Percentiles rank a stretch among this genome's conserved stretches.
Conservation (phyloP, 441 rosid species). For the Populus hybrid region DNA sequence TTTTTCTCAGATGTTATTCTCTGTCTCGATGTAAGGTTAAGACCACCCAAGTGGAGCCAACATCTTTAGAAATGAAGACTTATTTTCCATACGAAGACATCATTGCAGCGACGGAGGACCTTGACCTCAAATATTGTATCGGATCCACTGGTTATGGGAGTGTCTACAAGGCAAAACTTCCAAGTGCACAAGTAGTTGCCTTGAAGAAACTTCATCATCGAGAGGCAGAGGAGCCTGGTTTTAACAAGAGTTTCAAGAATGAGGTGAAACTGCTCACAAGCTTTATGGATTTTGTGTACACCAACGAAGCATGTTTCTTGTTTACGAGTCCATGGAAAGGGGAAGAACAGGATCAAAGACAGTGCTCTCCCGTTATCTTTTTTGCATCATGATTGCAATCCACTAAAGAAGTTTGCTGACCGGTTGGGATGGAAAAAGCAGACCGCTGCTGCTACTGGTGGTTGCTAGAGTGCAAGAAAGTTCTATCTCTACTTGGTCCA, state of each 20-base stretch:
- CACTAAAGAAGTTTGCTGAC: neutral
- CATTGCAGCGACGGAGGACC: constrained; percentile 11
- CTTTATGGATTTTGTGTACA: constrained; percentile 15
- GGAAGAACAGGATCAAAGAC: constrained; percentile 7
- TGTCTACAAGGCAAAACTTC: constrained; percentile 16
- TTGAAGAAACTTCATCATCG: constrained; percentile 15
- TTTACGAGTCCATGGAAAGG: constrained; percentile 19
- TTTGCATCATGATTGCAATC: constrained; percentile 9
- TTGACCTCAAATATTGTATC: constrained; percentile 14
- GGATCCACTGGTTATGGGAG: constrained; percentile 18
- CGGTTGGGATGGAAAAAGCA: neutral
- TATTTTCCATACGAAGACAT: constrained; percentile 10
- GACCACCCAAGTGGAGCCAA: neutral
- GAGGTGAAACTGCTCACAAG: constrained; percentile 13
- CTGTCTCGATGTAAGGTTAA: neutral
- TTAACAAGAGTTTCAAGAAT: constrained; percentile 12
- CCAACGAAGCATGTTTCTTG: constrained; percentile 9
- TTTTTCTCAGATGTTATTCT: neutral
- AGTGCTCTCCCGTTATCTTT: constrained; percentile 2
- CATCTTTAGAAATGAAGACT: neutral
- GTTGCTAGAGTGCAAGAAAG: neutral
- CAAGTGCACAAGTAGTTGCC: constrained; percentile 5
- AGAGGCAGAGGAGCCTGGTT: constrained; percentile 16
- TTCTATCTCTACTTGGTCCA: neutral
- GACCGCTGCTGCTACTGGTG: neutral